Base-by-base conservation (phyloP, 345 rosid species). In the Salix purpurea region DNA sequence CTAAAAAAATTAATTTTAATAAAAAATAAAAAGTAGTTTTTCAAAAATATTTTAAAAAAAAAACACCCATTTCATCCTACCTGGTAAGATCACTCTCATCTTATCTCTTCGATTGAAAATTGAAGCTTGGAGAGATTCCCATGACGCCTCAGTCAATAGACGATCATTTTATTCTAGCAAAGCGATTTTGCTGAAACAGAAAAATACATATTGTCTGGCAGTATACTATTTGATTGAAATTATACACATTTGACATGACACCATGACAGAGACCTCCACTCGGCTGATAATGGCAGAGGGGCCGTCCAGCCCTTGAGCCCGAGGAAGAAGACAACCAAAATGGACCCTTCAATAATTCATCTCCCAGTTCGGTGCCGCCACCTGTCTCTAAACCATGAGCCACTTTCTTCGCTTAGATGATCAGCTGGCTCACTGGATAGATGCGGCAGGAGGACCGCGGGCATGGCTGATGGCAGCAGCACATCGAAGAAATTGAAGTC, bases 231-330 rank as follows among this genome's bases (percentile, higher is more conserved):
- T 19, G 42, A 39, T 54, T 15, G 46, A 54, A 36, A 65, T 46
- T 18, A 64, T 71, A 15, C 65, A 24, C 30, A 4, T 24, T 62
- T 71, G 34, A 77, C 58, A 13, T 56, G 7, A 50, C 65, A 12
- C 65, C 7, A 64, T 58, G 77, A 75, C 72, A 73, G 67, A 39
- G 70, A 54, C 78, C 37, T 64, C 76, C 80, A 56, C 76, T 75
- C 18, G 14, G 56, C 6, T 13, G 69, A 40, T 52, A 5, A 37
- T 19, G 16, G 26, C 1, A 40, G 50, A 13, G 75, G 71, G 83
- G 71, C 36, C 83, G 18, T 54, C 2, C 7, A 8, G 26, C 70
- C 65, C 26, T 72, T 58, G 70, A 62, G 24, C 58, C 9, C 4
- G 26, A 23, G 30, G 18, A 54, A 69, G 50, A 58, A 69, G 76